A percentile compares a stretch with the other conserved stretches of the same genome.
Conservation (phyloP, 306 rosid species). For the Casuarina equisetifolia region DNA sequence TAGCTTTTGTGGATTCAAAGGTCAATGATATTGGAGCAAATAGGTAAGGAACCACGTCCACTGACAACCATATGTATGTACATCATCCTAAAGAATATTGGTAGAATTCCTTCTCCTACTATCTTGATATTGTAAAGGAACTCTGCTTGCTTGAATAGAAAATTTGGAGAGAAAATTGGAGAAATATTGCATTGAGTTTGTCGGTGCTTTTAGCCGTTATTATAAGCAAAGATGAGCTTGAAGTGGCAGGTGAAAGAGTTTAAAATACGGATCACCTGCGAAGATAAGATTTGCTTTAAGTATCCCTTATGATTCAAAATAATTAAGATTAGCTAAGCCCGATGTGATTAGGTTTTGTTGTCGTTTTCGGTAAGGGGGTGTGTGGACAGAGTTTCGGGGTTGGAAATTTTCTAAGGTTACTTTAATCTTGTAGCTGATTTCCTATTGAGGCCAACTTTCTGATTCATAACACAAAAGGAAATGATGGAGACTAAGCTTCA, state of each 20-base stretch:
- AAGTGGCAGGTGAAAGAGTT: conserved; percentile 40
- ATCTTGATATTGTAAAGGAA: conserved; percentile 11
- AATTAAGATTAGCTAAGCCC: no score
- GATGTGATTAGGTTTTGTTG: no score
- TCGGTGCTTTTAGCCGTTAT: conserved; percentile 18
- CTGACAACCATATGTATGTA: conserved; percentile 44
- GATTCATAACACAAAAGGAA: no score
- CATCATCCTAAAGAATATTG: conserved; percentile 19
- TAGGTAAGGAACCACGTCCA: conserved; percentile 28
- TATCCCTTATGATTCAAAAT: no score
- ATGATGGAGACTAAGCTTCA: no score
- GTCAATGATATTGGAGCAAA: conserved; percentile 42
- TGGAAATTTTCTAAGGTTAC: no score
- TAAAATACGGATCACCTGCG: conserved; percentile 27
- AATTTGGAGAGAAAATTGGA: neutral
- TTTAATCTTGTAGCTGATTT: no score
- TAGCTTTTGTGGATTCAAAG: conserved; percentile 15
- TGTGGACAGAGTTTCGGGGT: no score
- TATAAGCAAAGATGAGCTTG: conserved; percentile 22
- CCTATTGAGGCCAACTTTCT: no score
- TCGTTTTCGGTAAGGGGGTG: no score
- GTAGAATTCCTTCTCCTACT: neutral
- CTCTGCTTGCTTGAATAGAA: conserved; percentile 17
- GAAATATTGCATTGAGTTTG: neutral
- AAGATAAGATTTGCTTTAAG: no score